Evolutionary conservation across 78 protist genomes (phyloP), one percentile per base, ranked within the genome.

Genomic region (Guillardia theta): DNA sequence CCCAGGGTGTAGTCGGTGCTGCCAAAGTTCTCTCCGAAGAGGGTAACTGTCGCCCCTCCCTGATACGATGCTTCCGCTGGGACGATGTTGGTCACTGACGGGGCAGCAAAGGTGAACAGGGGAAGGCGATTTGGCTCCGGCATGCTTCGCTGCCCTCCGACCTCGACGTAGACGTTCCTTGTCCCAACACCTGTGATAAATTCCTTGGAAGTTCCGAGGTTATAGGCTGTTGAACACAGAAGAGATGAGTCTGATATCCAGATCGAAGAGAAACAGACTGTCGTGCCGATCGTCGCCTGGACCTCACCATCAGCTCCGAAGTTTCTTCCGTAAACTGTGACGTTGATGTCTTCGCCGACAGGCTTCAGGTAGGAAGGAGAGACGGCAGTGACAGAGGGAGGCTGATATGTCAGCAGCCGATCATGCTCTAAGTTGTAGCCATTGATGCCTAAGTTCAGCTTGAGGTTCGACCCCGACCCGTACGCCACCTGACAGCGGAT

Each of bases 1-100:
- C 43, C 3, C 45, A 36, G 53, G n/a, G n/a, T n/a, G 90, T 78
- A 78, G 90, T 78, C 90, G 44, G 18, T 50, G 53, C 24, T 0
- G 43, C 90, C 90, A 19, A 78, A 78, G 90, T 78, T 78, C 30
- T 8, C 50, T n/a, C 90, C 90, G 48, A 1, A n/a, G 50, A 78
- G 21, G 43, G 90, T 78, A 22, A 78, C 90, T 8, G 24, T 8
- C 41, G 44, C 39, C 30, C 90, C 90, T 3, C 90, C 90, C 43
- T 36, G 19, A 18, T 36, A 19, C 48, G 90, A 48, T 27, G 50
- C 45, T 0, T 78, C 90, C 43, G 24, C 33, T 27, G 90, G 90
- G 53, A 27, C 90, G 18, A 43, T 30, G 41, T 46, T 8, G 37
- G 90, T 43, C 90, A 78, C 90, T 50, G 6, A 30, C 30, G 90